Percentiles rank a stretch among this genome's conserved stretches.
These are phyloP conservation scores for Eimeria sp. DNA, from an alignment of 169 alveolate species.

Conservation along the genomic window DNA sequence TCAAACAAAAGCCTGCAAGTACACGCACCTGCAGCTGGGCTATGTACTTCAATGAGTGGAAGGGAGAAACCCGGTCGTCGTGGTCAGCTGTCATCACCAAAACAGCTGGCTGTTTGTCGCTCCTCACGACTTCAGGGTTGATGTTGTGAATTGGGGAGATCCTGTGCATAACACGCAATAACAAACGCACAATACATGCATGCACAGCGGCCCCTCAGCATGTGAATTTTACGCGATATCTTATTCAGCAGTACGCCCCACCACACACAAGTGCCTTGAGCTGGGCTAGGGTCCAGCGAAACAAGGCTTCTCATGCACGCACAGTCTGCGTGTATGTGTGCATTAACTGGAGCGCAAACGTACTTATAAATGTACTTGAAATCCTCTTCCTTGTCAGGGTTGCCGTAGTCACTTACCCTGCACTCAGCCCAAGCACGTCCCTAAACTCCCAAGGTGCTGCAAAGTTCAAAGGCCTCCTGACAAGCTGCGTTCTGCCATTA, in stretches of 20 bases:
- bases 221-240: background rate
- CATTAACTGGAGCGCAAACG: background rate
- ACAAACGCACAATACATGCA: background rate
- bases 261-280: background rate
- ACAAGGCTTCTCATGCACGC: background rate
- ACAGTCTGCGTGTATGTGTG: background rate
- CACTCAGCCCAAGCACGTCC: background rate
- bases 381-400: conserved; percentile 61
- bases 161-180: background rate
- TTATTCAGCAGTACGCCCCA: background rate
- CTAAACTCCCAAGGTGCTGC: background rate
- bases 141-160: conserved; percentile 78
- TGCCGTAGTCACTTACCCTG: conserved; percentile 80
- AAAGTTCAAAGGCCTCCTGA: background rate
- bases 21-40: conserved; percentile 69
- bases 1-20: background rate
- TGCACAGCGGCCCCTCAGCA: background rate
- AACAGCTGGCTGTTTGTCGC: conserved; percentile 54
- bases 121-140: conserved; percentile 1
- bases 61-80: conserved; percentile 81
- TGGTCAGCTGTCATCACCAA: conserved; percentile 78
- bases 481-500: background rate
- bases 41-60: conserved; percentile 72
- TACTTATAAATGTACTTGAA: conserved; percentile 48
- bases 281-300: background rate